Base-by-base conservation (phyloP, 2,329 filamentous ascomycete genomes). In the Daldinia sp. region DNA sequence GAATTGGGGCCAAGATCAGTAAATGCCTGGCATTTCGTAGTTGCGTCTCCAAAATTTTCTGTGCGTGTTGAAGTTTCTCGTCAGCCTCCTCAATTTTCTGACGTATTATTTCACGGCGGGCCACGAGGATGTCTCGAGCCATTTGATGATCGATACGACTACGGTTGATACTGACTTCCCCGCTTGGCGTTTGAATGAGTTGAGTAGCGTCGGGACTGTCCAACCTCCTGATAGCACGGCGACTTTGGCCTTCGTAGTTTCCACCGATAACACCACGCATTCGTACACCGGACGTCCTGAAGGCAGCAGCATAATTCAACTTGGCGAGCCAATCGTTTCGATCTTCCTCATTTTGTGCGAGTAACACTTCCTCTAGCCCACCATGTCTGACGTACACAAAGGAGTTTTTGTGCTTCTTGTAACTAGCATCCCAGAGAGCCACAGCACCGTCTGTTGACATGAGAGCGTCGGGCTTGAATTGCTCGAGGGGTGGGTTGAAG, bases 291-390 rank as follows among this genome's bases (percentile, higher is more conserved):
- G 94, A 92, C 0, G 93, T 96, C 69, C 93, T 87, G 76, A 98
- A 98, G 0, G 95, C 92, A 7, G 95, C 94, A 30, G 94, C 94
- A 74, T 98, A 98, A 75, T 99, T 99, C 63, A 99, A 85, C 73
- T 97, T 95, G 6, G 91, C 92, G 25, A 99, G 82, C 95, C 95
- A 99, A 74, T 99, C 95, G 72, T 97, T 96, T 84, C 96, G 89
- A 71, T 99, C 95, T 1, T 87, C 82, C 71, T 99, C 95, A 54
- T 88, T 93, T 71, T 97, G 94, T 4, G 95, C 94, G 15, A 98
- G 81, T 34, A 99, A 90, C 0, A 94, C 89, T 74, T 99, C 95
- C 72, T 99, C 94, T 35, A 94, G 82, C 0, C 93, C 91, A 51
- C 91, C 91, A 67, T 95, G 92, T 27, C 93, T 88, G 62, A 97